phyloP scores from a whole-genome alignment of 768 basidiomycete genomes.

The Boletus pseudo-olivaceus region DNA sequence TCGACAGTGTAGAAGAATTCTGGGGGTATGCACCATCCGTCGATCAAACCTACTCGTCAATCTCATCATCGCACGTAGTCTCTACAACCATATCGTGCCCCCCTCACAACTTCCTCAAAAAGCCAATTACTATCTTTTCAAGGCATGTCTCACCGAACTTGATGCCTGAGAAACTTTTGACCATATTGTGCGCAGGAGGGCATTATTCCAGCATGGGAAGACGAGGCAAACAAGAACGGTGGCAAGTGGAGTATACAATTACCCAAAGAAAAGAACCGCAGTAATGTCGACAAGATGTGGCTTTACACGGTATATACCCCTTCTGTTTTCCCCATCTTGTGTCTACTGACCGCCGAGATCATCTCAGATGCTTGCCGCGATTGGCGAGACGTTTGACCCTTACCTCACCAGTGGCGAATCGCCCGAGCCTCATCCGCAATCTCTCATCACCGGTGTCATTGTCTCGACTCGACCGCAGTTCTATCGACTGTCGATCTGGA shows the following conservation, averaged over 20 bases:
- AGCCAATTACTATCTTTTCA: constrained; percentile 99
- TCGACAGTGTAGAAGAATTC: constrained; percentile 98
- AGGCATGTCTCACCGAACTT: constrained; percentile 46
- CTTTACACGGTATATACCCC: constrained; percentile 75
- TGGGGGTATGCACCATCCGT: constrained; percentile 74
- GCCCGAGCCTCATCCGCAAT: constrained; percentile 44
- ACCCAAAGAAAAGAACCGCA: constrained; percentile 90
- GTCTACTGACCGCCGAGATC: constrained; percentile 1
- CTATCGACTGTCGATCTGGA: constrained; percentile 98
- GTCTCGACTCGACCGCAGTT: constrained; percentile 92
- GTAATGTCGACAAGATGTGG: constrained; percentile 92
- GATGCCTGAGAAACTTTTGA: not conserved
- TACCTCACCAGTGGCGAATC: constrained; percentile 52
- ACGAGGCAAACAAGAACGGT: constrained; percentile 92
- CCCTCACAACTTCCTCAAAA: constrained; percentile 91
- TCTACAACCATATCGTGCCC: constrained; percentile 97
- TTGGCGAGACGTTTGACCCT: constrained; percentile 98
- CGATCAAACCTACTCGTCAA: not conserved
- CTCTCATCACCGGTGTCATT: constrained; percentile 89
- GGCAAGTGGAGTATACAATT: constrained; percentile 99
- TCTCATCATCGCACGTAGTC: constrained; percentile 39
- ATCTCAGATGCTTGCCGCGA: constrained; percentile 94
- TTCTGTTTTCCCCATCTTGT: not conserved
- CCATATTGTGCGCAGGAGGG: constrained; percentile 57
- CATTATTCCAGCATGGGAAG: constrained; percentile 97